phyloP scores from a whole-genome alignment of 805 yeast genomes.

The Pichia sporocuriosa region DNA sequence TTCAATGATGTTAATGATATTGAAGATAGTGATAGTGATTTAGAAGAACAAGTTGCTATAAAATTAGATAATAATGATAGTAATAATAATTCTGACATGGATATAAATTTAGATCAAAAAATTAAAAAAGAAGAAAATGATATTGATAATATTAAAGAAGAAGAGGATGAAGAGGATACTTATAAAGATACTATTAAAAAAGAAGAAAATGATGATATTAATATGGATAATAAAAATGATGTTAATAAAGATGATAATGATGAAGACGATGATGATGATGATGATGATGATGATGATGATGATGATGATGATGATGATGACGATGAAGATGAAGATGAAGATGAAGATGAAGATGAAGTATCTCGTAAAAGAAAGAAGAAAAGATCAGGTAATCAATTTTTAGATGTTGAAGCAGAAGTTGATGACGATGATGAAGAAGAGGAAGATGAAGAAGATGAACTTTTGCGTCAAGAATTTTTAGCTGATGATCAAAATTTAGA shows the following conservation, averaged over 20 bases:
- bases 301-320: slow-evolving; percentile 29
- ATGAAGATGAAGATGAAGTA: slow-evolving; percentile 51
- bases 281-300: slow-evolving; percentile 19
- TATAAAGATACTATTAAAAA: neutral
- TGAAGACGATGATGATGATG: slow-evolving; percentile 10
- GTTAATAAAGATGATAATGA: neutral
- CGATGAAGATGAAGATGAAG: slow-evolving; percentile 47
- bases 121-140: neutral
- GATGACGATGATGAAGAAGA: slow-evolving; percentile 94
- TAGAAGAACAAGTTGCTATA: slow-evolving; percentile 1
- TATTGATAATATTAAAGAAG: neutral
- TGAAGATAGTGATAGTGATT: neutral
- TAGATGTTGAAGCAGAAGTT: slow-evolving; percentile 98
- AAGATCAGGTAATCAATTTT: slow-evolving; percentile 70
- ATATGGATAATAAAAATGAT: neutral
- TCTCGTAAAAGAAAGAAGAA: slow-evolving; percentile 41
- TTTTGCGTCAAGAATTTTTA: slow-evolving; percentile 75
- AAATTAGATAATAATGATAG: neutral
- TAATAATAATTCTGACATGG: neutral
- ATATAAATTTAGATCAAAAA: neutral
- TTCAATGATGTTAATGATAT: neutral
- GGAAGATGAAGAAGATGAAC: slow-evolving; percentile 91
- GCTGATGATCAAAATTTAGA: slow-evolving; percentile 51
- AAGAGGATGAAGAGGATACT: neutral
- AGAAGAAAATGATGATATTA: neutral